Evolutionary conservation across 192 early-diverging fungal genomes (phyloP).

Genomic region (Rhizoclosmatium sp.): DNA sequence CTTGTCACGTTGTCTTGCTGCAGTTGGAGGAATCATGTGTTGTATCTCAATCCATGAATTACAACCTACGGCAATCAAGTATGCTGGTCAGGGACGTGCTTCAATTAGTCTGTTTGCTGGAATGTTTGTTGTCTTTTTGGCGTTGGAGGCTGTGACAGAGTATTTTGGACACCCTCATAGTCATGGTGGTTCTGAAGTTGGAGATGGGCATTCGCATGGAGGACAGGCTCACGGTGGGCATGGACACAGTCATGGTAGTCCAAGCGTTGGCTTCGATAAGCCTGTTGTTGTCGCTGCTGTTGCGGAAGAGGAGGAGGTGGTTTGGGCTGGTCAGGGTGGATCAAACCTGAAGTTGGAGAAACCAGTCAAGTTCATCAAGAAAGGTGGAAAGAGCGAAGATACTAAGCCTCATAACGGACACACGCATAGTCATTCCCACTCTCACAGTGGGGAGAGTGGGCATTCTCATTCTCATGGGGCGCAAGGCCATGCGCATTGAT

Average conservation of each 20-base stretch:
- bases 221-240: conserved; percentile 5
- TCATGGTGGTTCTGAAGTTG: conserved; percentile 22
- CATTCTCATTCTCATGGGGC: conserved; percentile 10
- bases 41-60: conserved; percentile 65
- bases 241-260: conserved; percentile 5
- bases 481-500: background rate
- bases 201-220: background rate
- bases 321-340: background rate
- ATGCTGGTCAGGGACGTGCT: conserved; percentile 51
- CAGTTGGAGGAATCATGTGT: conserved; percentile 61
- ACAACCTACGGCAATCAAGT: conserved; percentile 57
- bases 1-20: conserved; percentile 53
- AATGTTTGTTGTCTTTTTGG: conserved; percentile 56
- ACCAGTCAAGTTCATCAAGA: conserved; percentile 26
- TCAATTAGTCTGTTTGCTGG: conserved; percentile 53
- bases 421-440: conserved; percentile 13
- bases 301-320: background rate
- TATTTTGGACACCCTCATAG: conserved; percentile 50
- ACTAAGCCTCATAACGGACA: background rate
- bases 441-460: conserved; percentile 7
- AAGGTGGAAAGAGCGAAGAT: conserved; percentile 1
- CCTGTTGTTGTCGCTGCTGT: conserved; percentile 2
- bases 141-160: conserved; percentile 51
- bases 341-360: conserved; percentile 26
- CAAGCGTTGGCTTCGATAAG: background rate